A percentile compares a stretch with the other conserved stretches of the same genome.
phyloP scores from a whole-genome alignment of 2,329 filamentous ascomycete genomes.

The Coleophoma cylindrospora region DNA sequence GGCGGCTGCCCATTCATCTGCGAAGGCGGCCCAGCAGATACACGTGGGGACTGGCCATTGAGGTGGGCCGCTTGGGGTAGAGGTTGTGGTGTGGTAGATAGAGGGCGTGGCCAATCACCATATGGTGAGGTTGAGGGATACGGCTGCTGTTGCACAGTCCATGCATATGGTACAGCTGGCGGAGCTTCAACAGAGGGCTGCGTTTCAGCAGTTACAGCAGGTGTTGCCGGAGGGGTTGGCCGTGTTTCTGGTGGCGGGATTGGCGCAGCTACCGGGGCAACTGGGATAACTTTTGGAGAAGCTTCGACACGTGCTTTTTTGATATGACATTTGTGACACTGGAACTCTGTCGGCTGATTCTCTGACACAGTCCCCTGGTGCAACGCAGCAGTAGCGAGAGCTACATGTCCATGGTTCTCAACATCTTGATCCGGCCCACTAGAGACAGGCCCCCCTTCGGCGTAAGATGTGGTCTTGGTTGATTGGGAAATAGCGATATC shows the following conservation, averaged over 20 bases:
- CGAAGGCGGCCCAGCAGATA: constrained; percentile 25
- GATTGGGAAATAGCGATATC: constrained; percentile 1
- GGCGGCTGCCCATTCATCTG: constrained; percentile 16
- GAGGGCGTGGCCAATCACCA: constrained; percentile 43
- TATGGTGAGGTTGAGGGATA: constrained; percentile 32
- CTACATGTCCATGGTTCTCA: constrained; percentile 17
- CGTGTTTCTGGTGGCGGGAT: constrained; percentile 14
- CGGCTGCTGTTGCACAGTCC: constrained; percentile 33
- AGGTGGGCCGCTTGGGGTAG: constrained; percentile 40
- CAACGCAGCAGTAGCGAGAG: constrained; percentile 26
- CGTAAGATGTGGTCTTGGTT: neutral
- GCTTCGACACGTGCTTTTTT: constrained; percentile 36
- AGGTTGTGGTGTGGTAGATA: constrained; percentile 40
- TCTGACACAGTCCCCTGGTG: constrained; percentile 18
- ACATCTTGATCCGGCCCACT: constrained; percentile 3
- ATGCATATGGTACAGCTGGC: constrained; percentile 10
- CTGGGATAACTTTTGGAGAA: neutral
- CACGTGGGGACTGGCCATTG: constrained; percentile 35
- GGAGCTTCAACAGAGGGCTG: constrained; percentile 20
- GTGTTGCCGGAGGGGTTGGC: constrained; percentile 19
- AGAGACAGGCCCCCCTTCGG: constrained; percentile 8
- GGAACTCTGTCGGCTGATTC: constrained; percentile 42
- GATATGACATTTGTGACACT: constrained; percentile 70
- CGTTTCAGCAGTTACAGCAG: constrained; percentile 17
- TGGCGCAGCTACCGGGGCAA: constrained; percentile 9